A percentile compares a stretch with the other conserved stretches of the same genome.
phyloP scores from a whole-genome alignment of 495 filamentous ascomycete species.

The Talaromyces ruber region DNA sequence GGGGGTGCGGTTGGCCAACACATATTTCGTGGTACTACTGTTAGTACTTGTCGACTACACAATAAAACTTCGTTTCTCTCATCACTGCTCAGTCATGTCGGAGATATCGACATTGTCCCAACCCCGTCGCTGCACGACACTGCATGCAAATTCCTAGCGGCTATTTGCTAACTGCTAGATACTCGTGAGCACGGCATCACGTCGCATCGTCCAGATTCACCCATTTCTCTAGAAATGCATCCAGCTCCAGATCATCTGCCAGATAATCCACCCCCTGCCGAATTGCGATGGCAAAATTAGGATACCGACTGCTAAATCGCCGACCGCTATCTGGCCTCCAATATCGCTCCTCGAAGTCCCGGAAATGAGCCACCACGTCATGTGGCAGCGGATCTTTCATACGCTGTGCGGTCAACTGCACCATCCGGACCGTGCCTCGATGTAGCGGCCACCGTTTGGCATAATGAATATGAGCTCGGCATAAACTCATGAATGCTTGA shows the following conservation, averaged over 20 bases:
- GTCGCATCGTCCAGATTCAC: slow-evolving; percentile 10
- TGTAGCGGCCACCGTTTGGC: slow-evolving; percentile 21
- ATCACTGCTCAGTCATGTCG: too few species aligned
- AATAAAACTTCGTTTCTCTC: too few species aligned
- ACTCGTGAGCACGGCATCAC: too few species aligned
- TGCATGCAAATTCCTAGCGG: not conserved
- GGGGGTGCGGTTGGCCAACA: too few species aligned
- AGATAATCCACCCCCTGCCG: slow-evolving; percentile 1
- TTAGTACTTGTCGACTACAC: too few species aligned
- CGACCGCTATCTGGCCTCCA: slow-evolving; percentile 17
- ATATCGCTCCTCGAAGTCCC: slow-evolving; percentile 16
- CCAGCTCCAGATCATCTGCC: slow-evolving; percentile 12
- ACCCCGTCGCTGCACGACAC: too few species aligned
- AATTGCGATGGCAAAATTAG: slow-evolving; percentile 14
- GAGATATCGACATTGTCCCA: too few species aligned
- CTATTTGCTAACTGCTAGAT: too few species aligned
- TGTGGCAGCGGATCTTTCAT: slow-evolving; percentile 16
- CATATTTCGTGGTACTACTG: too few species aligned
- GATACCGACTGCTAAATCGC: slow-evolving; percentile 26
- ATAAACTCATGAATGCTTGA: slow-evolving; percentile 19
- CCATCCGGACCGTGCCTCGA: slow-evolving; percentile 23
- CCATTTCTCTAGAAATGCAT: slow-evolving; percentile 22
- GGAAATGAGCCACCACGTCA: slow-evolving; percentile 21
- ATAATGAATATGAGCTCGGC: slow-evolving; percentile 14
- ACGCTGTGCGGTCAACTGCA: slow-evolving; percentile 23